A percentile compares a stretch with the other conserved stretches of the same genome.
Evolutionary conservation across 768 basidiomycete genomes (phyloP).

Genomic region (Lactifluus rugatus): DNA sequence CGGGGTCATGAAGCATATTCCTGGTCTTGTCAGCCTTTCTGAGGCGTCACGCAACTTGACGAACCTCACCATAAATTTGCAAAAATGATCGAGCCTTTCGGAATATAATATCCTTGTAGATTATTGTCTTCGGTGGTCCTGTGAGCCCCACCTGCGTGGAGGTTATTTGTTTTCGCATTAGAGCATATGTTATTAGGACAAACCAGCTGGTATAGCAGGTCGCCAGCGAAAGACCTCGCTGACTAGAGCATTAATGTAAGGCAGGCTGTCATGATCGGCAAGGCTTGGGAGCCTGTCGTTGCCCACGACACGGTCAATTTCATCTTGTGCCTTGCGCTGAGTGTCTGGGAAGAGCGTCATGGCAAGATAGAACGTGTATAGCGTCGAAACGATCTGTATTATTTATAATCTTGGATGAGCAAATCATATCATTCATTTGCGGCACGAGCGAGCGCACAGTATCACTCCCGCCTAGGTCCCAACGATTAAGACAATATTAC

Average conservation of each 20-base stretch:
- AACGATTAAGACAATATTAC: neutral
- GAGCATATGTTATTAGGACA: neutral
- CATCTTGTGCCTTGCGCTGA: conserved; percentile 16
- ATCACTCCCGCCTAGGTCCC: conserved; percentile 9
- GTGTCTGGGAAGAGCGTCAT: conserved; percentile 19
- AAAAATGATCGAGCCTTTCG: conserved; percentile 29
- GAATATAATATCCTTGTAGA: conserved; percentile 20
- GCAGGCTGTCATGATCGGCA: conserved; percentile 15
- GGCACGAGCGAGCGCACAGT: conserved; percentile 8
- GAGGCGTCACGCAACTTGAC: neutral
- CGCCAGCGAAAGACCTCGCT: conserved; percentile 20
- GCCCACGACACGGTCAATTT: conserved; percentile 20
- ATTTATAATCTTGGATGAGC: neutral
- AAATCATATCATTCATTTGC: neutral
- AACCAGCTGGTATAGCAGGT: conserved; percentile 9
- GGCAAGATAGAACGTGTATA: conserved; percentile 13
- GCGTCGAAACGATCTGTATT: conserved; percentile 8
- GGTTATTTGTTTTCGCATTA: neutral
- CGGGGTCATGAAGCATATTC: conserved; percentile 24
- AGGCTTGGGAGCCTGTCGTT: conserved; percentile 13
- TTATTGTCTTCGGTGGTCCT: neutral
- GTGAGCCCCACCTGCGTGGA: conserved; percentile 1
- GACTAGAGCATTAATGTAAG: conserved; percentile 17
- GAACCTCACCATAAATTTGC: conserved; percentile 26
- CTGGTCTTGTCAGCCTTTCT: conserved; percentile 11